phyloP scores from a whole-genome alignment of 2,329 filamentous ascomycete species.

The Drechslerella coelobrocha region DNA sequence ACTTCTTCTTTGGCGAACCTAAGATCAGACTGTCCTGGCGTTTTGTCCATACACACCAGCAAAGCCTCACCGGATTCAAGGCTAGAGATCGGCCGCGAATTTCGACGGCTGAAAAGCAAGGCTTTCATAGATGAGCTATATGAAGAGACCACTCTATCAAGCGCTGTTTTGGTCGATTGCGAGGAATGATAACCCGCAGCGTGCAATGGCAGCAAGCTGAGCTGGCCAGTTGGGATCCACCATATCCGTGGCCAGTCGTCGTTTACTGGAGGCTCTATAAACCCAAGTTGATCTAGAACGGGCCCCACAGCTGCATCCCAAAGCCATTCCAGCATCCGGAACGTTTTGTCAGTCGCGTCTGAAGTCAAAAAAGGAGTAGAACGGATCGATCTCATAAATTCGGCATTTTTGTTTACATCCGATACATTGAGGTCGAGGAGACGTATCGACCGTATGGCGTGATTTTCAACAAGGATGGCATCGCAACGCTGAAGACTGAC shows the following conservation, averaged over 20 bases:
- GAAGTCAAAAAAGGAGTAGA: not conserved
- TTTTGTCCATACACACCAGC: conserved; percentile 56
- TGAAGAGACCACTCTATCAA: conserved; percentile 59
- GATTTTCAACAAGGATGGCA: conserved; percentile 18
- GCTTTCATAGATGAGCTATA: conserved; percentile 58
- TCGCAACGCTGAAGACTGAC: not conserved
- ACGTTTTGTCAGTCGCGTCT: not conserved
- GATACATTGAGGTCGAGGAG: not conserved
- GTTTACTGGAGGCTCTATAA: not conserved
- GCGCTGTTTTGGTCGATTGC: conserved; percentile 53
- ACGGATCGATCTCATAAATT: not conserved
- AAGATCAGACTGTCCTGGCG: conserved; percentile 44
- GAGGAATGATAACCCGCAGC: conserved; percentile 31
- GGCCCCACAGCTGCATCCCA: not conserved
- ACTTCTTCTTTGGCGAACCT: conserved; percentile 7
- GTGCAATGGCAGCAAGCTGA: conserved; percentile 38
- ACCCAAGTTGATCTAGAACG: not conserved
- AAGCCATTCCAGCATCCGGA: too few species aligned
- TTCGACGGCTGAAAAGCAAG: conserved; percentile 55
- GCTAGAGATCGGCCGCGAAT: not conserved
- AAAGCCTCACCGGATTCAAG: conserved; percentile 51
- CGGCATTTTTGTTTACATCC: not conserved
- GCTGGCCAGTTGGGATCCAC: conserved; percentile 44
- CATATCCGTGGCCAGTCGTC: conserved; percentile 35
- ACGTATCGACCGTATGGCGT: not conserved